These are phyloP conservation scores for Anthracocystis walkeri DNA, from an alignment of 1,284 basidiomycete genomes.

Conservation along the genomic window DNA sequence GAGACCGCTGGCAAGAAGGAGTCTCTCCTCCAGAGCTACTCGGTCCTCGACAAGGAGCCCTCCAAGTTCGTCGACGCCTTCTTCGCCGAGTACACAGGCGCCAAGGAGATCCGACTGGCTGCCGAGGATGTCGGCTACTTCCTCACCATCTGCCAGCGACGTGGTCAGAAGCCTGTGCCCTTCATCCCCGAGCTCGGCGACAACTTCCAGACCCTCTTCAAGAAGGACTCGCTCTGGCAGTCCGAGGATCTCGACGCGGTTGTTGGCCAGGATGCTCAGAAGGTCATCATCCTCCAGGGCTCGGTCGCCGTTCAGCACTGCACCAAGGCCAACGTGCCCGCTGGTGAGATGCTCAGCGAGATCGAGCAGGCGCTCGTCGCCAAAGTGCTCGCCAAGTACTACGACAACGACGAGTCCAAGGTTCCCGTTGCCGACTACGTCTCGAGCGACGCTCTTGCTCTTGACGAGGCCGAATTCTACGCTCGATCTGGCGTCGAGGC, in stretches of 20 bases:
- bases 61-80: constrained; percentile 81
- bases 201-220: constrained; percentile 79
- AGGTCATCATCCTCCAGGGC: constrained; percentile 96
- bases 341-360: constrained; percentile 89
- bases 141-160: constrained; percentile 91
- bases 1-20: constrained; percentile 57
- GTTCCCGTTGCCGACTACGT: constrained; percentile 91
- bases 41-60: constrained; percentile 82
- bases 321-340: constrained; percentile 88
- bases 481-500: constrained; percentile 72
- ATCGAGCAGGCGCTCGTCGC: constrained; percentile 83
- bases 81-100: constrained; percentile 84
- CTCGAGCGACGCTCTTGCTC: constrained; percentile 72
- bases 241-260: constrained; percentile 98
- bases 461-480: constrained; percentile 71
- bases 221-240: constrained; percentile 94
- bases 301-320: constrained; percentile 93
- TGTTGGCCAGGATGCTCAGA: constrained; percentile 91
- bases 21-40: constrained; percentile 78
- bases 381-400: constrained; percentile 84
- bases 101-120: constrained; percentile 87
- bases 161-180: constrained; percentile 96
- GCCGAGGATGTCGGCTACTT: constrained; percentile 95
- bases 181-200: constrained; percentile 97
- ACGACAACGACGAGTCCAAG: constrained; percentile 81